Percentiles rank a stretch among this genome's conserved stretches.
Evolutionary conservation across 1,284 basidiomycete genomes (phyloP).

Genomic region (Trichosporon asahii): DNA sequence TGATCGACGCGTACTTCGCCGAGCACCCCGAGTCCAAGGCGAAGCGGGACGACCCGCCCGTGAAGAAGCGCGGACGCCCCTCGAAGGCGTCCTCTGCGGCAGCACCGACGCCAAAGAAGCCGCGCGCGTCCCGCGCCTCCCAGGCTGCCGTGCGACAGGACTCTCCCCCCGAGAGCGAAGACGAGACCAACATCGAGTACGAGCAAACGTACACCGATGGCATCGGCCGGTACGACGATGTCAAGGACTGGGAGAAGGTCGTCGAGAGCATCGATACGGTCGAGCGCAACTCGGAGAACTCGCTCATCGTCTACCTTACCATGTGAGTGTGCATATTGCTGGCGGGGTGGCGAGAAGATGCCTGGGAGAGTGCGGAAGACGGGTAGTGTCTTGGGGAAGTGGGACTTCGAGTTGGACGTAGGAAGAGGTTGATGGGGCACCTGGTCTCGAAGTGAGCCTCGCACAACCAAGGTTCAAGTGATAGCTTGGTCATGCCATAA

Average conservation of each 20-base stretch:
- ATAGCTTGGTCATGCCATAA: no score
- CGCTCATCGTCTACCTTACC: conserved; percentile 42
- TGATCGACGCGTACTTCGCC: conserved; percentile 42
- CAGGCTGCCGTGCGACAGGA: conserved; percentile 18
- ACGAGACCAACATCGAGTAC: conserved; percentile 30
- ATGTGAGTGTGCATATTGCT: conserved; percentile 36
- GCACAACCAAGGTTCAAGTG: no score
- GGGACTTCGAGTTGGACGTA: no score
- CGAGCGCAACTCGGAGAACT: conserved; percentile 32
- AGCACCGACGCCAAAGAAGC: conserved; percentile 46
- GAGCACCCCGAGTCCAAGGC: conserved; percentile 21
- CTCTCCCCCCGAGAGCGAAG: conserved; percentile 14
- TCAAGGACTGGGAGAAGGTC: conserved; percentile 46
- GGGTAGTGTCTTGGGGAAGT: no score
- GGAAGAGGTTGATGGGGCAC: no score
- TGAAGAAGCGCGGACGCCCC: conserved; percentile 30
- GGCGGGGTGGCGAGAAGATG: neutral
- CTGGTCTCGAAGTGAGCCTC: no score
- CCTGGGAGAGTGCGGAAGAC: neutral
- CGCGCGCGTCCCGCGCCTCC: neutral
- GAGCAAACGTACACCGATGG: conserved; percentile 35
- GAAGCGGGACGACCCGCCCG: conserved; percentile 1
- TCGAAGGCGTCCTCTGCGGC: conserved; percentile 24
- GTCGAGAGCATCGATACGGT: conserved; percentile 44
- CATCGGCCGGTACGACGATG: conserved; percentile 38